Percentiles rank a stretch among this genome's conserved stretches.
Conservation (phyloP, 768 basidiomycete species). For the Phylloporus sp. region DNA sequence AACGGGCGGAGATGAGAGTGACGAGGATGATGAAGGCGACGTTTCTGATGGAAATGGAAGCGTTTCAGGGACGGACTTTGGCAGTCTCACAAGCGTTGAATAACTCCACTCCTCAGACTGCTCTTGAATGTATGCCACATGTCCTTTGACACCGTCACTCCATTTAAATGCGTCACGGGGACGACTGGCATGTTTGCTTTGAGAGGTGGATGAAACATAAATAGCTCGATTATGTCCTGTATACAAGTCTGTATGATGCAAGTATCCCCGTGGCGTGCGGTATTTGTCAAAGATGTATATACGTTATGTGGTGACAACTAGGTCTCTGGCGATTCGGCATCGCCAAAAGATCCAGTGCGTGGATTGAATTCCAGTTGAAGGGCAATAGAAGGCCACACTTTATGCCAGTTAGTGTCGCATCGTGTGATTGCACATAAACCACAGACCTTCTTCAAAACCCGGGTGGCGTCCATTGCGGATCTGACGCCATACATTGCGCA, state of each 20-base stretch:
- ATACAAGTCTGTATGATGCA: conserved; percentile 7
- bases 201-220: neutral
- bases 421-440: neutral
- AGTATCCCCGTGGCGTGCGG: conserved; percentile 4
- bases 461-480: conserved; percentile 80
- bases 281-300: conserved; percentile 5
- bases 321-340: conserved; percentile 17
- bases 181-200: neutral
- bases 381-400: conserved; percentile 68
- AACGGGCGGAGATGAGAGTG: conserved; percentile 6
- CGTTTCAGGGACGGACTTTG: conserved; percentile 39
- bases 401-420: conserved; percentile 7
- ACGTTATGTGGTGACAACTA: conserved; percentile 2
- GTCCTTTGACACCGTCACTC: neutral
- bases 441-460: conserved; percentile 80
- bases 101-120: conserved; percentile 16
- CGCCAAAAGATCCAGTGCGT: conserved; percentile 22
- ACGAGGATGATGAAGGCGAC: conserved; percentile 25
- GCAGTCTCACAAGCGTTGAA: conserved; percentile 52
- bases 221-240: neutral
- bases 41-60: conserved; percentile 38
- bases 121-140: neutral
- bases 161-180: neutral
- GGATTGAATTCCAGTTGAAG: conserved; percentile 60
- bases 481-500: conserved; percentile 82